phyloP scores from a whole-genome alignment of 805 yeast genomes.

The Wickerhamiella slavikovae region DNA sequence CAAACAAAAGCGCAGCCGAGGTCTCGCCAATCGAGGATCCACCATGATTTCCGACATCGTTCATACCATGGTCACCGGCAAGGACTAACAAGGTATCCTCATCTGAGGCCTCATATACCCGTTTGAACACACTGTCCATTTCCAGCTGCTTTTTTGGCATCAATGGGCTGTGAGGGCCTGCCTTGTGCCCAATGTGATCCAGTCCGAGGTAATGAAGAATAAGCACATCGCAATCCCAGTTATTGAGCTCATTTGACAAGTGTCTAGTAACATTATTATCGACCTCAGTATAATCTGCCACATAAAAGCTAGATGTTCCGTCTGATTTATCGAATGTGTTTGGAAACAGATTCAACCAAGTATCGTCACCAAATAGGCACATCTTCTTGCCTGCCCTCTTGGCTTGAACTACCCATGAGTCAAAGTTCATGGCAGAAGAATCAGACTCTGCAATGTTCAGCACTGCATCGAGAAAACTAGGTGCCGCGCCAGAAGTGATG shows the following conservation, averaged over 20 bases:
- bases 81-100: slow-evolving; percentile 46
- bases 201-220: slow-evolving; percentile 81
- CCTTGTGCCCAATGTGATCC: slow-evolving; percentile 96
- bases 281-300: slow-evolving; percentile 84
- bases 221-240: slow-evolving; percentile 55
- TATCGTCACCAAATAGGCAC: slow-evolving; percentile 91
- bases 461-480: slow-evolving; percentile 84
- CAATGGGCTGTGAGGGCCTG: slow-evolving; percentile 64
- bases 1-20: slow-evolving; percentile 54
- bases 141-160: slow-evolving; percentile 73
- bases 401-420: slow-evolving; percentile 73
- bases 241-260: slow-evolving; percentile 34
- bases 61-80: slow-evolving; percentile 94
- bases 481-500: slow-evolving; percentile 84
- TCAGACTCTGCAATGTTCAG: slow-evolving; percentile 85
- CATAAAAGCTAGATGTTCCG: slow-evolving; percentile 88
- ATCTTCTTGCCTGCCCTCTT: slow-evolving; percentile 23
- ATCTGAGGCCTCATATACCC: slow-evolving; percentile 25
- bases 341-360: slow-evolving; percentile 89
- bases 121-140: slow-evolving; percentile 51
- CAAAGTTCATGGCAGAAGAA: slow-evolving; percentile 51
- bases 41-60: slow-evolving; percentile 88
- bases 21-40: slow-evolving; percentile 90
- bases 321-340: slow-evolving; percentile 40
- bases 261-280: slow-evolving; percentile 88